Percentiles rank a stretch among this genome's conserved stretches.
These are phyloP conservation scores for Gautieria morchelliformis DNA, from an alignment of 768 basidiomycete genomes.

Conservation along the genomic window DNA sequence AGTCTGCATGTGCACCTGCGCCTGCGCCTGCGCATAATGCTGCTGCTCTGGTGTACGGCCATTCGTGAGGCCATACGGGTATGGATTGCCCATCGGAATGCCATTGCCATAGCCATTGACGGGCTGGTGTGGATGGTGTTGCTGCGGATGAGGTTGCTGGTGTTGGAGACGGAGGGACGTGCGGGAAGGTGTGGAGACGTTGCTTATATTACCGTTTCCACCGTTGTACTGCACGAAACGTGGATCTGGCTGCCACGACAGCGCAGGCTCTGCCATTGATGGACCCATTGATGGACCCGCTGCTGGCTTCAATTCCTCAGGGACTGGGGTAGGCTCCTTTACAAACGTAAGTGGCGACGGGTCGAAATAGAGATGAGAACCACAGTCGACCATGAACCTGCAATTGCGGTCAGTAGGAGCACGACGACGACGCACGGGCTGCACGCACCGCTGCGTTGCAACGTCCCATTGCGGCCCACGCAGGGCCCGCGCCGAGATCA, in stretches of 20 bases:
- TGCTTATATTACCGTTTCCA: conserved; percentile 10
- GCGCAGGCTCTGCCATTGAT: conserved; percentile 10
- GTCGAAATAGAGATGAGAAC: conserved; percentile 67
- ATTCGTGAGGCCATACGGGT: conserved; percentile 4
- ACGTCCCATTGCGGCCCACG: conserved; percentile 85
- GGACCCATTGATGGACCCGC: conserved; percentile 13
- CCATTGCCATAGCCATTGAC: conserved; percentile 2
- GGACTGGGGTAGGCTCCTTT: conserved; percentile 22
- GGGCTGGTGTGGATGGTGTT: conserved; percentile 5
- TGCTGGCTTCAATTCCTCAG: conserved; percentile 15
- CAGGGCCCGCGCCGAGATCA: conserved; percentile 69
- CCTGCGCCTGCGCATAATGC: neutral
- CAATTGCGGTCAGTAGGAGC: neutral
- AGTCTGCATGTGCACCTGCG: neutral
- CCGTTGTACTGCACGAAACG: conserved; percentile 12
- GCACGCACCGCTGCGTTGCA: conserved; percentile 71
- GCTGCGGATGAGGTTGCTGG: conserved; percentile 21
- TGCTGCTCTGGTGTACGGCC: neutral
- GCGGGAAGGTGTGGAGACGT: conserved; percentile 13
- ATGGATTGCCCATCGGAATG: neutral
- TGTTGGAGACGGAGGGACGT: conserved; percentile 24
- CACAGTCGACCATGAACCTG: conserved; percentile 70
- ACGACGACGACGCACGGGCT: neutral
- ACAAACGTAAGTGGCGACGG: conserved; percentile 42
- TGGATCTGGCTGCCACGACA: conserved; percentile 11